phyloP scores from a whole-genome alignment of 768 basidiomycete species.

The Tricholoma sp. region DNA sequence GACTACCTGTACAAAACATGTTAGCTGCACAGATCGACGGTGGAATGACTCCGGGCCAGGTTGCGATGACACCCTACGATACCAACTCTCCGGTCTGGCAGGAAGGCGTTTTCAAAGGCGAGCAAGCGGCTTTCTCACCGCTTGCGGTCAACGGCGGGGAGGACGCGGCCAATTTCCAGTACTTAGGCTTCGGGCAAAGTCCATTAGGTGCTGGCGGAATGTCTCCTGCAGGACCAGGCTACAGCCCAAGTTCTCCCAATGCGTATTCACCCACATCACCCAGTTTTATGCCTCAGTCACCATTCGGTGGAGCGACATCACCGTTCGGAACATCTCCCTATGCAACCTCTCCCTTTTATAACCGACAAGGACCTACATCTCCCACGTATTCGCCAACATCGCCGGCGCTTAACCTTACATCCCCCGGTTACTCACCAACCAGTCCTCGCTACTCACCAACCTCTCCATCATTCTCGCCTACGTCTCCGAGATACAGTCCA shows the following conservation, averaged over 20 bases:
- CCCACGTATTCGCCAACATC: conserved; percentile 89
- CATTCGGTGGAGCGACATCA: conserved; percentile 77
- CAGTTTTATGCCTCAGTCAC: conserved; percentile 76
- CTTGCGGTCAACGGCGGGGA: conserved; percentile 84
- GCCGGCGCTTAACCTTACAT: conserved; percentile 75
- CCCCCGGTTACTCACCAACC: conserved; percentile 80
- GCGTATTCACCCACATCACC: conserved; percentile 89
- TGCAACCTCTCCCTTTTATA: conserved; percentile 81
- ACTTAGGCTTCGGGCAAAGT: conserved; percentile 77
- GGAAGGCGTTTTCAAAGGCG: conserved; percentile 72
- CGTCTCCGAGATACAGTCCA: conserved; percentile 81
- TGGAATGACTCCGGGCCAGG: conserved; percentile 87
- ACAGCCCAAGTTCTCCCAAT: conserved; percentile 90
- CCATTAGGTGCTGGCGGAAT: conserved; percentile 79
- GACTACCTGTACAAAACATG: conserved; percentile 80
- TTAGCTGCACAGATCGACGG: conserved; percentile 76
- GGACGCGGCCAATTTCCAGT: conserved; percentile 69
- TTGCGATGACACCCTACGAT: conserved; percentile 96
- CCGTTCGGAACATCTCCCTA: conserved; percentile 80
- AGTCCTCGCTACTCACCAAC: conserved; percentile 86
- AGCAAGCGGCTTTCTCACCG: conserved; percentile 92
- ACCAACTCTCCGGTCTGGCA: conserved; percentile 85
- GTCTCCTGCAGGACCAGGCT: conserved; percentile 85
- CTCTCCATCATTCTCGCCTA: conserved; percentile 80
- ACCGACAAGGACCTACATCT: conserved; percentile 59